Evolutionary conservation across 139 green algal genomes (phyloP).

Genomic region (Micractinium conductrix): DNA sequence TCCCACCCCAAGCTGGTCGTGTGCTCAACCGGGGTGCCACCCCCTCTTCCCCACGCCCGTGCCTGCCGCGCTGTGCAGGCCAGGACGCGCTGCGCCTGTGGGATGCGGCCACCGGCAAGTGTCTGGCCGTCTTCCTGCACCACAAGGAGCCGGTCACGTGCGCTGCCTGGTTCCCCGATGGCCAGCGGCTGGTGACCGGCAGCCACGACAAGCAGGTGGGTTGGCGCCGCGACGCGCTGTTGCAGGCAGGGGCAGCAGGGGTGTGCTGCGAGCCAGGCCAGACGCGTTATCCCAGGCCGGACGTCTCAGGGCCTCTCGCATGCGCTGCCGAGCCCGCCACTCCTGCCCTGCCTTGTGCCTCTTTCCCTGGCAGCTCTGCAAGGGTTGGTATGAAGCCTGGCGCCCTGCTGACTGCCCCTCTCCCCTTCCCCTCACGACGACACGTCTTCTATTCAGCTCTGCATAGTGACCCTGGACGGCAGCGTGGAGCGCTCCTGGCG

Average conservation of each 20-base stretch:
- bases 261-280: background rate
- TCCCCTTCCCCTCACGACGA: background rate
- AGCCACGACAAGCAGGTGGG: constrained; percentile 71
- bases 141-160: constrained; percentile 71
- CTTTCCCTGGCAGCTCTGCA: background rate
- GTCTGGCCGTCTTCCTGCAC: constrained; percentile 37
- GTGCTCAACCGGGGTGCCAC: too few species aligned
- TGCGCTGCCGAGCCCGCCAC: background rate
- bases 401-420: background rate
- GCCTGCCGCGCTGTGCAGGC: constrained; percentile 1
- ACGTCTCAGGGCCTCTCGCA: too few species aligned
- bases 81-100: constrained; percentile 68
- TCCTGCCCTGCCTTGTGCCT: background rate
- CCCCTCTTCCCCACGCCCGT: too few species aligned
- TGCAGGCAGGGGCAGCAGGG: background rate
- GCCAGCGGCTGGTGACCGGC: constrained; percentile 75
- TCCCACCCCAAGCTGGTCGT: too few species aligned
- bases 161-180: constrained; percentile 86
- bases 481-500: constrained; percentile 20
- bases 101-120: constrained; percentile 41
- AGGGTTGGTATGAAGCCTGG: background rate
- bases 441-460: too few species aligned
- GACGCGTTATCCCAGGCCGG: too few species aligned
- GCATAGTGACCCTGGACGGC: constrained; percentile 16
- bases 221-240: background rate